A percentile compares a stretch with the other conserved stretches of the same genome.
phyloP scores from a whole-genome alignment of 257 asterid genomes.

The Gardenia jasminoides region DNA sequence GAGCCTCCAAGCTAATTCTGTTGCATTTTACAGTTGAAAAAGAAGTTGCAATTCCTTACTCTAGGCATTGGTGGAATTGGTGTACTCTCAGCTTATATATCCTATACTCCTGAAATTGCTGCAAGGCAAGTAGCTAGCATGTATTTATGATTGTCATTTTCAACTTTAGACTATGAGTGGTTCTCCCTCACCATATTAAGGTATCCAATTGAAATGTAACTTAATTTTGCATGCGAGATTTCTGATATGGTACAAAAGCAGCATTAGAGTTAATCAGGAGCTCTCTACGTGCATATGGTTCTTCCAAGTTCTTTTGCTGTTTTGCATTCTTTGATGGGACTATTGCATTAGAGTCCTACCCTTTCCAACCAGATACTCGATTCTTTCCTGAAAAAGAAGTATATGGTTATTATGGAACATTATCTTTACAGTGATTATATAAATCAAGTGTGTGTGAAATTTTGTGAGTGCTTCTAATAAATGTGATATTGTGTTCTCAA shows the following conservation, averaged over 20 bases:
- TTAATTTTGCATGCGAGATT: no score
- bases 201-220: background rate
- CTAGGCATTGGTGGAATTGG: conserved; percentile 82
- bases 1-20: conserved; percentile 10
- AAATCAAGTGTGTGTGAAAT: background rate
- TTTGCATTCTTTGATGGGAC: background rate
- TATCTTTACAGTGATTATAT: background rate
- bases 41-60: conserved; percentile 70
- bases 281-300: background rate
- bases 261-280: background rate
- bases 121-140: conserved; percentile 47
- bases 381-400: background rate
- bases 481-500: conserved; percentile 14
- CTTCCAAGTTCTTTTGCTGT: background rate
- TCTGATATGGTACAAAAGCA: background rate
- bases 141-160: background rate
- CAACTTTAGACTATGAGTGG: background rate
- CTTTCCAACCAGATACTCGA: background rate
- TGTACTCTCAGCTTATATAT: conserved; percentile 62
- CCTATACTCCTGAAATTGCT: conserved; percentile 85
- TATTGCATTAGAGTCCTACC: background rate
- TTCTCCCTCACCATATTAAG: background rate
- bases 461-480: background rate
- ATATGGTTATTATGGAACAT: background rate
- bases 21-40: conserved; percentile 59